Percentiles rank a stretch among this genome's conserved stretches.
These are phyloP conservation scores for Citrus medica DNA, from an alignment of 345 rosid genomes.

Conservation along the genomic window DNA sequence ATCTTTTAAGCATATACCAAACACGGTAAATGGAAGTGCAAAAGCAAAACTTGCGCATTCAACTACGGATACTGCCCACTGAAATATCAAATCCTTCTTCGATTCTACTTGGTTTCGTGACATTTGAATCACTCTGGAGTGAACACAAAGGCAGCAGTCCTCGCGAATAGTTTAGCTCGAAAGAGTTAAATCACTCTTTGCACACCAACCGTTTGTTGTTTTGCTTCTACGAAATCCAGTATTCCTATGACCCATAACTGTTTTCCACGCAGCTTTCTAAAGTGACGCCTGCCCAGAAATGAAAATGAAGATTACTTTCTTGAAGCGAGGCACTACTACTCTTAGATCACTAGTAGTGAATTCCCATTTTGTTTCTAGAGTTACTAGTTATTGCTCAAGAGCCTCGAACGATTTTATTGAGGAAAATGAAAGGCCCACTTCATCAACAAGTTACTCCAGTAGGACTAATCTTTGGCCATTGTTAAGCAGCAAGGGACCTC, in stretches of 20 bases:
- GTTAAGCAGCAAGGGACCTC: slow-evolving; percentile 18
- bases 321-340: slow-evolving; percentile 22
- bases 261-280: background rate
- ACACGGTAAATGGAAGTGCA: too few species aligned
- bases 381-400: slow-evolving; percentile 27
- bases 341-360: background rate
- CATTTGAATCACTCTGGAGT: too few species aligned
- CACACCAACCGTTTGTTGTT: slow-evolving; percentile 32
- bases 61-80: too few species aligned
- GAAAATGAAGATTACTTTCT: slow-evolving; percentile 25
- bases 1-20: too few species aligned
- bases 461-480: slow-evolving; percentile 35
- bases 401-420: slow-evolving; percentile 6
- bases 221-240: slow-evolving; percentile 17
- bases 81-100: too few species aligned
- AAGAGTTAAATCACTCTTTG: background rate
- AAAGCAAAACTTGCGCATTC: too few species aligned
- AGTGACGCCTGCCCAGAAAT: background rate
- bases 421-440: slow-evolving; percentile 8
- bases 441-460: slow-evolving; percentile 7
- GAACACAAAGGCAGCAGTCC: too few species aligned
- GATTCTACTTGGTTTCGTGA: background rate
- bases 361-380: slow-evolving; percentile 20
- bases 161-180: too few species aligned
- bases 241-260: background rate